Base-by-base conservation (phyloP, 768 basidiomycete genomes). In the Lanmaoa rubissima region DNA sequence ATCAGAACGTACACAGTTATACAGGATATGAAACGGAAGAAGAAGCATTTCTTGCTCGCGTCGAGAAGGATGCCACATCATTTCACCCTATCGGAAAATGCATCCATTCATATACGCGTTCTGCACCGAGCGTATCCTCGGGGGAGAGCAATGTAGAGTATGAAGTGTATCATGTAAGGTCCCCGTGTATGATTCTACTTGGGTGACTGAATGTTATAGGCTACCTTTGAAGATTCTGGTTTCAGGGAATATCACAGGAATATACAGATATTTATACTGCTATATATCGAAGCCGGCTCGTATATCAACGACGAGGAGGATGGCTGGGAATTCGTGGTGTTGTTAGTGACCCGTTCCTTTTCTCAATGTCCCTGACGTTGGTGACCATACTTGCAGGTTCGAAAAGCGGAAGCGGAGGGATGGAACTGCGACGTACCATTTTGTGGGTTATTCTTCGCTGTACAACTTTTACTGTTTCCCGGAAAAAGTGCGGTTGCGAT, bases 381-480 rank as follows among this genome's bases (percentile, higher is more conserved):
- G 14, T 65, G 44, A 63, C 50, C 19, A 19, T 47, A 6, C 11
- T 12, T 26, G 21, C 65, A 96, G 93, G 51, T 97, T 86, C 69
- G 93, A 98, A 73, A 91, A 88, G 64, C 84, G 92, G 32, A 87
- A 84, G 67, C 79, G 87, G 58, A 79, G 69, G 62, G 76, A 82
- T 8, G 74, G 79, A 58, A 77, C 78, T 4, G 61, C 74, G 14
- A 83, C 87, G 6, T 96, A 97, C 72, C 96, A 98, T 74, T 97
- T 98, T 62, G 81, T 89, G 46, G 96, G 96, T 11, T 99, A 96
- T 72, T 90, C 93, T 4, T 93, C 94, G 1, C 78, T 98, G 39
- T 98, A 95, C 69, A 90, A 91, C 17, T 99, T 99, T 74, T 97
- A 94, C 75, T 90, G 87, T 72, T 98, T 89, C 74, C 97, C 97